Evolutionary conservation across 108 stramenopile species (phyloP), one percentile per base, ranked within the genome.

Genomic region (Cyclotella cryptica): DNA sequence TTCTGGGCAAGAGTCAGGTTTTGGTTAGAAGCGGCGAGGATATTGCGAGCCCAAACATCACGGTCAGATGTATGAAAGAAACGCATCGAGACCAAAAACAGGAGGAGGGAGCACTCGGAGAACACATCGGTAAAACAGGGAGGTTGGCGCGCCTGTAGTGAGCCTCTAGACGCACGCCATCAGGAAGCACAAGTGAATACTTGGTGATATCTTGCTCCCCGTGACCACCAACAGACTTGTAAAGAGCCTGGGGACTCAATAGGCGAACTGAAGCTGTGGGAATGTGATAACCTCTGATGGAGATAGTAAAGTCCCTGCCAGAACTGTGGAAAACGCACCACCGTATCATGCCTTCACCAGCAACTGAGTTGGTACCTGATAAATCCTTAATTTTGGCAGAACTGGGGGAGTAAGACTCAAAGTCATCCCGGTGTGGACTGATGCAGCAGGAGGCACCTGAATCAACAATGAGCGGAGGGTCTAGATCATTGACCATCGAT

Each of bases 311-410:
- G 11, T 12, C 9, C 13, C 9, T 45, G 11, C 44, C 44, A 13
- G 9, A 45, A 12, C 13, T 45, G 44, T 45, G 11, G 9, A 9
- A 12, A 9, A 45, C 44, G 7, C n/a, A 39, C 53, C 69, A 69
- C n/a, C 35, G 30, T 0, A 69, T 13, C 6, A 69, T 17, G 3
- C 69, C 69, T 55, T 69, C 39, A 9, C 66, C 66, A 5, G 27
- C 44, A 3, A 51, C 66, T 22, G 15, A 49, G 39, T 68, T 68
- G 3, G 53, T 53, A 0, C 28, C 29, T 1, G 52, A 69, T 0
- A n/a, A n/a, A n/a, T n/a, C n/a, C n/a, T n/a, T n/a, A n/a, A n/a
- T n/a, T n/a, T n/a, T n/a, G n/a, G n/a, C 28, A 3, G 10, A 18
- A 27, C 53, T 55, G 18, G 4, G 6, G 29, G 24, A 28, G 30